Evolutionary conservation across 1,284 basidiomycete species (phyloP).

Genomic region (Papiliotrema fonsecae): DNA sequence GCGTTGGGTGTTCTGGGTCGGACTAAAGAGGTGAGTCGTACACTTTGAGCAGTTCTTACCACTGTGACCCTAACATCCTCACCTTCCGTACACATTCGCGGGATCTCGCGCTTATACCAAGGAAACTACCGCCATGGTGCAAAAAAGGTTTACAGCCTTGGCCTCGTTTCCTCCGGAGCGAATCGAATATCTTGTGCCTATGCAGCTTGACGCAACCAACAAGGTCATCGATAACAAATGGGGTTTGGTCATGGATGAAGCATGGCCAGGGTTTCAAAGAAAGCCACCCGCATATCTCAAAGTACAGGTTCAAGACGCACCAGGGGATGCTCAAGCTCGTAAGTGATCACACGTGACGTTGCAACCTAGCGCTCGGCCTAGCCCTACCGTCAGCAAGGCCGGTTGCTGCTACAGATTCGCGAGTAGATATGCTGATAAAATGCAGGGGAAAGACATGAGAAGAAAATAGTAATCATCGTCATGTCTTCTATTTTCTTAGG

Average conservation of each 20-base stretch:
- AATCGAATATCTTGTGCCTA: constrained; percentile 18
- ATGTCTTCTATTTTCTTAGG: too few species aligned
- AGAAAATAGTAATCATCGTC: too few species aligned
- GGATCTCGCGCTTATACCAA: constrained; percentile 3
- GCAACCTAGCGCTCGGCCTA: too few species aligned
- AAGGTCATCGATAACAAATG: constrained; percentile 6
- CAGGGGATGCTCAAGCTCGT: constrained; percentile 17
- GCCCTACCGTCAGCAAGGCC: too few species aligned
- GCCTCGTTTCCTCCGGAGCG: constrained; percentile 14
- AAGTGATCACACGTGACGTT: too few species aligned
- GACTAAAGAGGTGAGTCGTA: constrained; percentile 19
- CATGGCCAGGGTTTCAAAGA: constrained; percentile 17
- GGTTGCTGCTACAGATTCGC: too few species aligned
- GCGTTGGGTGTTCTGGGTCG: constrained; percentile 20
- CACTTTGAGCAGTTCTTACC: neutral
- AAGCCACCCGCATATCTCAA: constrained; percentile 13
- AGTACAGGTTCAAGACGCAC: constrained; percentile 19
- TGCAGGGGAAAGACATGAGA: too few species aligned
- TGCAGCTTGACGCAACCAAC: constrained; percentile 2
- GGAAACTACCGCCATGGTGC: constrained; percentile 24
- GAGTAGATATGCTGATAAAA: too few species aligned
- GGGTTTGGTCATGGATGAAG: constrained; percentile 22
- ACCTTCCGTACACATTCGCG: neutral
- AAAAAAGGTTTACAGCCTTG: constrained; percentile 14
- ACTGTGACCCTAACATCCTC: neutral